Conservation (phyloP, 2,329 filamentous ascomycete species). For the Penicillium sp. region DNA sequence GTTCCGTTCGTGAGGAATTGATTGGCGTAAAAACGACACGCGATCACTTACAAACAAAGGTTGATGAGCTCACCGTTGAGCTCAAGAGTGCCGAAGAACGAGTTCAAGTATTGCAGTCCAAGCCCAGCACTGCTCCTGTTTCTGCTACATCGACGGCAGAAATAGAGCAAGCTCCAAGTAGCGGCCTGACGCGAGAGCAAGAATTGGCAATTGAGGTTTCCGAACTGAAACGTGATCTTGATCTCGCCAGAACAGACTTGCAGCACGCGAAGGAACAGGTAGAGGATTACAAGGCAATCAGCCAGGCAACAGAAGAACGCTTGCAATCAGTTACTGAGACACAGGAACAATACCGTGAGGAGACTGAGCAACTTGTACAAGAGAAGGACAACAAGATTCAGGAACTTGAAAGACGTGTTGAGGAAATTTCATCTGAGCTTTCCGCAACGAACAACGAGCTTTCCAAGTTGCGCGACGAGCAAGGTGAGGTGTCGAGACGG, state of each 20-base stretch:
- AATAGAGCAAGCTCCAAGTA: slow-evolving; percentile 30
- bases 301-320: slow-evolving; percentile 81
- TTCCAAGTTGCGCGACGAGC: slow-evolving; percentile 71
- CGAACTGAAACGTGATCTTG: slow-evolving; percentile 81
- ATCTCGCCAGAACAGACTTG: slow-evolving; percentile 73
- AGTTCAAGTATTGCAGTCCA: slow-evolving; percentile 74
- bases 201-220: slow-evolving; percentile 79
- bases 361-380: slow-evolving; percentile 70
- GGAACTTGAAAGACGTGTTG: slow-evolving; percentile 76
- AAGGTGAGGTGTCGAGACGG: slow-evolving; percentile 67
- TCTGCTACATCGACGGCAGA: slow-evolving; percentile 34
- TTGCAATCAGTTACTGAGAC: slow-evolving; percentile 73
- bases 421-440: slow-evolving; percentile 80
- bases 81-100: slow-evolving; percentile 86
- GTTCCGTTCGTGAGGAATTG: slow-evolving; percentile 80
- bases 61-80: slow-evolving; percentile 85
- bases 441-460: slow-evolving; percentile 77
- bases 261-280: slow-evolving; percentile 76
- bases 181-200: slow-evolving; percentile 64
- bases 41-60: slow-evolving; percentile 82
- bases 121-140: slow-evolving; percentile 61
- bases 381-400: slow-evolving; percentile 76
- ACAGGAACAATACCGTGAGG: slow-evolving; percentile 81
- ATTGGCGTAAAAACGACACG: slow-evolving; percentile 79
- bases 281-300: slow-evolving; percentile 84